Evolutionary conservation across 2,329 filamentous ascomycete species (phyloP).

Genomic region (Teratosphaeria zuluensis): DNA sequence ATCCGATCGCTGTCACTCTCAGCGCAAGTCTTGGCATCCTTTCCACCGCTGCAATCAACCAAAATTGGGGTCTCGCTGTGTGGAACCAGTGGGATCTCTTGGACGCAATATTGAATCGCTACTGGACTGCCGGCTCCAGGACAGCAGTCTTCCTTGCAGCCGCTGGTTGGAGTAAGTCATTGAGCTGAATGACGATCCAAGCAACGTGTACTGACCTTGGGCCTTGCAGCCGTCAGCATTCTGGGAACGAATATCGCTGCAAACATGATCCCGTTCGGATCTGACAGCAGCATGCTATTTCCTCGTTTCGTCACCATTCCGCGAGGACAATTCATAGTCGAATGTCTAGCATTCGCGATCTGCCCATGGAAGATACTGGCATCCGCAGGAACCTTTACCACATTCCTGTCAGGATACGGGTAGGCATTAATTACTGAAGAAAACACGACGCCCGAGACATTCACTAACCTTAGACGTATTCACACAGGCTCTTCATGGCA

Average conservation of each 20-base stretch:
- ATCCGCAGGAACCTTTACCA: constrained; percentile 48
- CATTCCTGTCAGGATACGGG: constrained; percentile 50
- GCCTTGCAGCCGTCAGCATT: constrained; percentile 18
- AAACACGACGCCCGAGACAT: background rate
- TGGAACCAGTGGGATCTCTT: constrained; percentile 26
- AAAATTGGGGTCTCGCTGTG: constrained; percentile 28
- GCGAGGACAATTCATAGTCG: constrained; percentile 25
- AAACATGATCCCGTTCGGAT: constrained; percentile 29
- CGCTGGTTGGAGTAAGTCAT: constrained; percentile 11
- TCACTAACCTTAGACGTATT: background rate
- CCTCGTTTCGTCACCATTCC: constrained; percentile 41
- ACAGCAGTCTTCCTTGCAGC: constrained; percentile 32
- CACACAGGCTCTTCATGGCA: constrained; percentile 44
- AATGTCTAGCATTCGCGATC: constrained; percentile 42
- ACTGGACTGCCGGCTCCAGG: constrained; percentile 26
- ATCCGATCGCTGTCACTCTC: constrained; percentile 34
- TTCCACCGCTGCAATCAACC: constrained; percentile 35
- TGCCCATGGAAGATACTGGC: constrained; percentile 58
- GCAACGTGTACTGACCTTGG: constrained; percentile 8
- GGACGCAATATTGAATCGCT: constrained; percentile 23
- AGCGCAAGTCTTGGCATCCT: constrained; percentile 37
- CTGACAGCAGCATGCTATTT: constrained; percentile 31
- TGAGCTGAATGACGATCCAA: background rate
- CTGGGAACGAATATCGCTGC: constrained; percentile 30
- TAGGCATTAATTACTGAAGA: constrained; percentile 5